Conservation (phyloP, 495 filamentous ascomycete genomes). For the Aspergillus nidulans region DNA sequence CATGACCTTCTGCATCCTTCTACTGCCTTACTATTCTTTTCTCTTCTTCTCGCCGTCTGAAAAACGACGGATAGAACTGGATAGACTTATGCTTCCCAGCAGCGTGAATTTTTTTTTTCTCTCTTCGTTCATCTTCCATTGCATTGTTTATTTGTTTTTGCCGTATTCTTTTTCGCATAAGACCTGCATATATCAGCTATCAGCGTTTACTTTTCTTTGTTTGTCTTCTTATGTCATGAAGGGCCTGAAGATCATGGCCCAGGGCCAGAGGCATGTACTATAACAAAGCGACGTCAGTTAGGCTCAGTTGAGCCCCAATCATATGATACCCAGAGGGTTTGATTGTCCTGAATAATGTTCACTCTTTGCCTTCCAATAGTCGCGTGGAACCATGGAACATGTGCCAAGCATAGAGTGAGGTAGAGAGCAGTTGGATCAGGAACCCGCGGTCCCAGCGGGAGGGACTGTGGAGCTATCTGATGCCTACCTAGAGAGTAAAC, state of each 20-base stretch:
- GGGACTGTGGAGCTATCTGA: conserved; percentile 8
- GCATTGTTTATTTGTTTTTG: not conserved
- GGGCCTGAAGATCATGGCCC: not conserved
- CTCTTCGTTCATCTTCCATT: not conserved
- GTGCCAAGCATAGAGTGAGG: not conserved
- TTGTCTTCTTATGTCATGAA: conserved; percentile 8
- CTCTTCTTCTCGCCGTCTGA: conserved; percentile 10
- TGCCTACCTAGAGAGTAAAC: not conserved
- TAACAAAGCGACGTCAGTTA: conserved; percentile 4
- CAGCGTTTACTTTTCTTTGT: not conserved
- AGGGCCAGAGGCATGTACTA: conserved; percentile 3
- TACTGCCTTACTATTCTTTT: conserved; percentile 1
- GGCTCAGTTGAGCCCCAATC: not conserved
- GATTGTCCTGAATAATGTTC: not conserved
- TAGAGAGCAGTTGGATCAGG: conserved; percentile 10
- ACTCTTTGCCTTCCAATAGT: not conserved
- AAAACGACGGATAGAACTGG: conserved; percentile 8
- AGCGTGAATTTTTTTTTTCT: not conserved
- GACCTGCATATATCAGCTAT: not conserved
- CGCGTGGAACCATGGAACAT: conserved; percentile 7
- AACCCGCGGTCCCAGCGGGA: conserved; percentile 8
- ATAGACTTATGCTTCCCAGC: conserved; percentile 3
- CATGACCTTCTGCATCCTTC: conserved; percentile 4
- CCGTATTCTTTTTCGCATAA: not conserved
- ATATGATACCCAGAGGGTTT: not conserved